These are phyloP conservation scores for Boletus sp. DNA, from an alignment of 768 basidiomycete species.

Conservation along the genomic window DNA sequence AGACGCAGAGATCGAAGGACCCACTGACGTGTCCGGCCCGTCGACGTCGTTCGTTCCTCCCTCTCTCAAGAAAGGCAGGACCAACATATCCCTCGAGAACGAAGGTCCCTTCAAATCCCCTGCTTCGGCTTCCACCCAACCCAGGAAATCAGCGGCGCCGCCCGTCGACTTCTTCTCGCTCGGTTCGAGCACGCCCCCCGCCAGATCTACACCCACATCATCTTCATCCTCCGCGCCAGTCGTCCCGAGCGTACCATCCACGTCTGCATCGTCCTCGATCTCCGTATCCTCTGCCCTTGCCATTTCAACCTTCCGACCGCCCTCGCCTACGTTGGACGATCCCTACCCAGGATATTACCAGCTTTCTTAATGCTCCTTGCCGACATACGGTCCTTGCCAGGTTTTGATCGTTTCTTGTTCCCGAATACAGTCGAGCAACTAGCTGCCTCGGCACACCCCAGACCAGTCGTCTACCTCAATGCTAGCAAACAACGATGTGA, in stretches of 20 bases:
- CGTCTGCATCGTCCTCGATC: slow-evolving; percentile 67
- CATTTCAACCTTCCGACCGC: slow-evolving; percentile 65
- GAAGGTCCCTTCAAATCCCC: slow-evolving; percentile 12
- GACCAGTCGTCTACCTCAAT: too few species aligned
- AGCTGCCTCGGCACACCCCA: too few species aligned
- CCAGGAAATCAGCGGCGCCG: slow-evolving; percentile 30
- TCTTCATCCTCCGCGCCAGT: slow-evolving; percentile 3
- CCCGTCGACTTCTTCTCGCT: slow-evolving; percentile 69
- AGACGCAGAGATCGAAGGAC: background rate
- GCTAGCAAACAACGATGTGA: too few species aligned
- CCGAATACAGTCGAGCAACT: too few species aligned
- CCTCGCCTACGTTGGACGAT: slow-evolving; percentile 72
- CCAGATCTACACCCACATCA: slow-evolving; percentile 3
- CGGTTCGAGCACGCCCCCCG: slow-evolving; percentile 32
- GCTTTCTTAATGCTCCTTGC: too few species aligned
- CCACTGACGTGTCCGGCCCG: background rate
- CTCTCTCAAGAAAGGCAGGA: slow-evolving; percentile 56
- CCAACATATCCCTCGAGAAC: slow-evolving; percentile 56
- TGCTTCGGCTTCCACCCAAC: slow-evolving; percentile 8
- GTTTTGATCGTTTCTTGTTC: too few species aligned
- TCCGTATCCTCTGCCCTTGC: slow-evolving; percentile 64
- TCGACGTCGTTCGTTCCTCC: slow-evolving; percentile 56
- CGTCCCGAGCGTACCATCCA: slow-evolving; percentile 48
- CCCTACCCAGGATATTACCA: slow-evolving; percentile 88
- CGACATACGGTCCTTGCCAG: too few species aligned